These are phyloP conservation scores for Podospora anserina DNA, from an alignment of 495 filamentous ascomycete species.

Conservation along the genomic window DNA sequence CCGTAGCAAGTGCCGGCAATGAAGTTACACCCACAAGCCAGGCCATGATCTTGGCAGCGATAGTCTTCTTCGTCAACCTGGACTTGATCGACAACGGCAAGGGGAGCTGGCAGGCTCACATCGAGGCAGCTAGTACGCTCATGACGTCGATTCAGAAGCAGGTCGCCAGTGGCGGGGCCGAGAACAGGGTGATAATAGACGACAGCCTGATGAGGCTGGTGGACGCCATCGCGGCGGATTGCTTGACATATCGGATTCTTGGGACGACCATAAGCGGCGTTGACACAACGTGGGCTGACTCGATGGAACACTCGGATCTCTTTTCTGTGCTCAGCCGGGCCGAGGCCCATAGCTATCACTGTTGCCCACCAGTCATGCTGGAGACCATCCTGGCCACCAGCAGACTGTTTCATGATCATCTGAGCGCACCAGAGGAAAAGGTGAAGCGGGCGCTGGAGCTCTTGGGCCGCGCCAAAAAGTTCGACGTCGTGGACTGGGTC, in stretches of 20 bases:
- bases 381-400: constrained; percentile 37
- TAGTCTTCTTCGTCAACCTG: constrained; percentile 57
- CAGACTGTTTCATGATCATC: constrained; percentile 20
- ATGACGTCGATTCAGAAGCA: constrained; percentile 32
- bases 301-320: constrained; percentile 29
- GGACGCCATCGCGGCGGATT: constrained; percentile 46
- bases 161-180: constrained; percentile 1
- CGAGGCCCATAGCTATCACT: constrained; percentile 48
- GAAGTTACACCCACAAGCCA: constrained; percentile 31
- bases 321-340: constrained; percentile 36
- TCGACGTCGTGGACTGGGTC: constrained; percentile 41
- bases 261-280: constrained; percentile 31
- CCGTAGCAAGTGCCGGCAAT: constrained; percentile 24
- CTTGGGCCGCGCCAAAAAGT: constrained; percentile 28
- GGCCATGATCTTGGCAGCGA: constrained; percentile 46
- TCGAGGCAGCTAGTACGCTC: constrained; percentile 48
- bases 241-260: constrained; percentile 45
- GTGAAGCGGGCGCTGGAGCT: constrained; percentile 29
- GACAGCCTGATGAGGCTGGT: constrained; percentile 22
- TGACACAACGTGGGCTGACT: constrained; percentile 12
- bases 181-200: constrained; percentile 21
- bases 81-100: constrained; percentile 56
- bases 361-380: constrained; percentile 43
- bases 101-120: constrained; percentile 54
- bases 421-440: constrained; percentile 14